A percentile compares a stretch with the other conserved stretches of the same genome.
Evolutionary conservation across 495 filamentous ascomycete species (phyloP).

Genomic region (Trichoderma parareesei): DNA sequence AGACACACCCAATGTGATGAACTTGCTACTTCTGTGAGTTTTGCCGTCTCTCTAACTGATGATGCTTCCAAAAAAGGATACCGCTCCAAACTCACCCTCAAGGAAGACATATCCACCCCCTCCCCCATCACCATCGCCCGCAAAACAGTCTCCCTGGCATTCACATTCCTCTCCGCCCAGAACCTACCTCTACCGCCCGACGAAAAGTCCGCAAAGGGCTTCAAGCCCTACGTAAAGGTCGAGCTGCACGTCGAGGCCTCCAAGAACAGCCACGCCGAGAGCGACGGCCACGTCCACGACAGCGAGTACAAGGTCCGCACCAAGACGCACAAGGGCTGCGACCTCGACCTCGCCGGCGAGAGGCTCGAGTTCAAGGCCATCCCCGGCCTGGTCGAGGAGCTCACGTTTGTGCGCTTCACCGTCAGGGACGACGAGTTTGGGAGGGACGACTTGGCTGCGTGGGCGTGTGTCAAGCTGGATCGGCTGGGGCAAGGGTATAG

Average conservation of each 20-base stretch:
- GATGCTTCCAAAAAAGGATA: background rate
- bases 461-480: conserved; percentile 82
- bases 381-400: conserved; percentile 59
- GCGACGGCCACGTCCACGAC: conserved; percentile 34
- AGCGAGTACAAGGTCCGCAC: conserved; percentile 64
- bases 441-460: conserved; percentile 68
- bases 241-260: conserved; percentile 67
- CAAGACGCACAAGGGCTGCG: conserved; percentile 48
- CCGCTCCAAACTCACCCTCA: background rate
- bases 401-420: conserved; percentile 82
- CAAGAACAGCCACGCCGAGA: conserved; percentile 15
- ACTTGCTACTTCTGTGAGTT: background rate
- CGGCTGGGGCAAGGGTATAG: conserved; percentile 66
- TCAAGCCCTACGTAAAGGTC: conserved; percentile 72
- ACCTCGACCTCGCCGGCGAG: conserved; percentile 65
- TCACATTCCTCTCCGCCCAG: conserved; percentile 51
- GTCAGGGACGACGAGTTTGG: conserved; percentile 75
- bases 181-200: conserved; percentile 44
- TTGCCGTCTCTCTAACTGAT: background rate
- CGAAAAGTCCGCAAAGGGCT: conserved; percentile 48
- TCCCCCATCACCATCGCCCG: conserved; percentile 26
- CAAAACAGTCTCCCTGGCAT: conserved; percentile 43
- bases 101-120: conserved; percentile 2
- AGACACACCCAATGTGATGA: background rate
- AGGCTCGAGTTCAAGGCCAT: conserved; percentile 54